Evolutionary conservation across 176 grass and related monocot species (phyloP), one percentile per base, ranked within the genome.

Genomic region (Juncus inflexus): DNA sequence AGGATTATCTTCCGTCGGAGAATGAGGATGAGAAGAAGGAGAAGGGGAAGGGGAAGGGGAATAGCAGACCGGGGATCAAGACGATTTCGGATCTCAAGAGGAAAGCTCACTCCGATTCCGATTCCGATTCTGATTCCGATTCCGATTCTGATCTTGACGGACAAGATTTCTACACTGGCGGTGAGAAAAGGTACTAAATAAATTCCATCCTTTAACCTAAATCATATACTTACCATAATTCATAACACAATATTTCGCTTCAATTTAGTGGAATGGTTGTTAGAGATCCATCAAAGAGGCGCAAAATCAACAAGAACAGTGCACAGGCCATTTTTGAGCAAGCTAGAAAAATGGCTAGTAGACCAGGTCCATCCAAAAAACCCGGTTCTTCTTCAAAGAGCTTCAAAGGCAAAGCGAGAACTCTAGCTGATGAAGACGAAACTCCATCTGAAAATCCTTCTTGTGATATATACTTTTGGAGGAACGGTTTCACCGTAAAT

Each of bases 401-500:
- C 45, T 99, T 99, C 60, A 66, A 75, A 55, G 89, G 95, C 59
- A 90, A 74, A 58, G 76, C 83, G 36, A 86, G 89, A 72, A 39
- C 84, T 58, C 69, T 94, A 36, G 72, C 85, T 57, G 83, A 68
- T 80, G 83, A 83, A 66, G 43, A 28, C 1, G 61, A 80, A 73
- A 50, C 79, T 50, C 80, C 80, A 41, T 61, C 80, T 78, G 43
- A 84, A 67, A 73, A 66, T 51, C 63, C 82, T 72, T 55, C 86
- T 49, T 84, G 90, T 57, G 82, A 78, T 71, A 76, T 99, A 57
- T 84, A 76, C 63, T 94, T 94, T 37, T 99, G 89, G 89, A 94
- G 63, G 10, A 78, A 94, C 70, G 95, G 95, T 12, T 99, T 99
- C 52, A 90, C 89, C 55, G 85, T 99, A 52, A 86, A 97, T 60